phyloP scores from a whole-genome alignment of 768 basidiomycete genomes.

The Asterophora lycoperdoides region DNA sequence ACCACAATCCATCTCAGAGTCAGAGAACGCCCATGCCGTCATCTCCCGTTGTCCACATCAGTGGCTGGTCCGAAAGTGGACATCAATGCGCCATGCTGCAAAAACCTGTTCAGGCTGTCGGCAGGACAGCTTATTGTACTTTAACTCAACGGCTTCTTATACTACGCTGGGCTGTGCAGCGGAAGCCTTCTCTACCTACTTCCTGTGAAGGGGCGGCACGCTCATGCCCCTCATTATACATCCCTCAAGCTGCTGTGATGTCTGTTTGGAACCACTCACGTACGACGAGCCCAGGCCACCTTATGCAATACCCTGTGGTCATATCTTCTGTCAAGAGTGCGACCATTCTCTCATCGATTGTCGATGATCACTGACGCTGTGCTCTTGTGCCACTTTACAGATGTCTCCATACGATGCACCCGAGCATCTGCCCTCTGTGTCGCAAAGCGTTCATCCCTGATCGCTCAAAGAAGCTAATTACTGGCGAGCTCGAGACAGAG shows the following conservation, averaged over 20 bases:
- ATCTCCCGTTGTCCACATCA: no score
- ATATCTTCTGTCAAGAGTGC: slow-evolving; percentile 68
- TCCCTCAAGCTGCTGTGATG: slow-evolving; percentile 69
- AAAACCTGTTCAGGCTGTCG: no score
- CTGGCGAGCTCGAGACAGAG: slow-evolving; percentile 26
- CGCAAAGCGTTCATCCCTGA: slow-evolving; percentile 17
- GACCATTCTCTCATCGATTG: slow-evolving; percentile 22
- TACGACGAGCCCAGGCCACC: slow-evolving; percentile 52
- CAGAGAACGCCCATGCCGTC: no score
- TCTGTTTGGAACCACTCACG: slow-evolving; percentile 64
- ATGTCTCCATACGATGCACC: slow-evolving; percentile 13
- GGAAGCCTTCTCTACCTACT: no score
- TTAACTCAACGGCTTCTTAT: no score
- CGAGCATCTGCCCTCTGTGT: slow-evolving; percentile 18
- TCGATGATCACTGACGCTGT: not conserved
- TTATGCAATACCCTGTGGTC: slow-evolving; percentile 72
- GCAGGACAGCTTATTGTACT: no score
- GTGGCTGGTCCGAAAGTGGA: no score
- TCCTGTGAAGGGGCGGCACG: no score
- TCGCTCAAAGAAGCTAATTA: slow-evolving; percentile 19
- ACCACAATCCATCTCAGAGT: no score
- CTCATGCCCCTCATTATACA: slow-evolving; percentile 52
- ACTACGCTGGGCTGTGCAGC: no score
- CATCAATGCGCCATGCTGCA: no score
- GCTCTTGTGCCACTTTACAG: slow-evolving; percentile 9